A percentile compares a stretch with the other conserved stretches of the same genome.
Conservation (phyloP, 2,329 filamentous ascomycete genomes). For the Fusarium sp. region DNA sequence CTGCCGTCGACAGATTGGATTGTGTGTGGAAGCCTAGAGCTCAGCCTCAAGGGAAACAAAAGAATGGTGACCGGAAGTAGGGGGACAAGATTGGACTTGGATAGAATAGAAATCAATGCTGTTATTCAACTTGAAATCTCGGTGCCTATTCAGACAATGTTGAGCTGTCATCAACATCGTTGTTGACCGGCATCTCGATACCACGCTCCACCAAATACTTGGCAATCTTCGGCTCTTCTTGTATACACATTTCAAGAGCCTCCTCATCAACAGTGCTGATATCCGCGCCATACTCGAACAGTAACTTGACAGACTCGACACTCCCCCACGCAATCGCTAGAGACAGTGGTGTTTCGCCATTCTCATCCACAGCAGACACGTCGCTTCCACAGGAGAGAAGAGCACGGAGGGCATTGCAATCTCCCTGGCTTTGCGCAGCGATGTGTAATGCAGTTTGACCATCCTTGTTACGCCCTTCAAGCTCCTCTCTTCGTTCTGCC, state of each 20-base stretch:
- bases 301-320: neutral
- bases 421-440: neutral
- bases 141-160: neutral
- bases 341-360: neutral
- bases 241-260: neutral
- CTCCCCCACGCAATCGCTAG: neutral
- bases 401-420: accelerated
- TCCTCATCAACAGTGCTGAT: neutral
- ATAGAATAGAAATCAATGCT: neutral
- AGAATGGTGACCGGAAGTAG: neutral
- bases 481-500: neutral
- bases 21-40: neutral
- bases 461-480: neutral
- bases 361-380: neutral
- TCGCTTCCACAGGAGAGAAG: neutral
- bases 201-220: neutral
- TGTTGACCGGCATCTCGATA: neutral
- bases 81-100: neutral
- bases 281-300: slow-evolving; percentile 7
- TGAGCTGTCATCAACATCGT: neutral
- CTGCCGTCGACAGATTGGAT: neutral
- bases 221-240: neutral
- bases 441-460: slow-evolving; percentile 5
- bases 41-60: too few relatives aligned
- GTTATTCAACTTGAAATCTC: neutral